Base-by-base conservation (phyloP, 371 early-diverging fungal species). In the Syncephalastrum sp. region DNA sequence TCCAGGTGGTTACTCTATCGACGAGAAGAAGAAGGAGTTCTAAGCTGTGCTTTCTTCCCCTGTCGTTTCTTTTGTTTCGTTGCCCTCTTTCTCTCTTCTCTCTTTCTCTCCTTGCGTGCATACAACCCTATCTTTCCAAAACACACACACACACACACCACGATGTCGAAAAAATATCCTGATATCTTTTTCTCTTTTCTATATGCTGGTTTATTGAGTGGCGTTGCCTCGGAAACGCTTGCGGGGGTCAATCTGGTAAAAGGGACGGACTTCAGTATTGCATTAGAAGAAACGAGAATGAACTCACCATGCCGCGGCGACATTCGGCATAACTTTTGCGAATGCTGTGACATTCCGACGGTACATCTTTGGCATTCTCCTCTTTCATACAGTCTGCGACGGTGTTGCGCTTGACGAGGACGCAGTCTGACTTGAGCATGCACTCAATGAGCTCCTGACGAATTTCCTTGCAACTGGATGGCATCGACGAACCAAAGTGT, bases 1-100 rank as follows among this genome's bases (percentile, higher is more conserved):
- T 19, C 94, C 96, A 13, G 96, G 95, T 51, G 86, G 84, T 42
- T 77, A 87, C 64, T 91, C 91, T 29, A 84, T 95, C 68, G 96
- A 96, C 76, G 94, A 95, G 74, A 95, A 96, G 85, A 95, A 95
- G 81, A 95, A 95, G 74, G 85, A 77, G 50, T 92, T 82, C 73
- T 93, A 85, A 75, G n/a, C 23, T 25, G 25, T 29, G 29, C 12
- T 23, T 24, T 29, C 29, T 29, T 7, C 3, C 7, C 7, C 29
- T 29, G 4, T 7, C 7, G 4, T 29, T 29, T 4, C 7, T 29
- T 29, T 29, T 29, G 6, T 29, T 7, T 7, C 7, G 29, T 10
- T 51, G 19, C 5, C 17, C 27, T 23, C 17, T 25, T 13, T 23
- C 16, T 51, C 14, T 17, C 27, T 51, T 23, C 17, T 25, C 33